Evolutionary conservation across 495 filamentous ascomycete genomes (phyloP), one percentile per base, ranked within the genome.

Genomic region (Neurospora intermedia): DNA sequence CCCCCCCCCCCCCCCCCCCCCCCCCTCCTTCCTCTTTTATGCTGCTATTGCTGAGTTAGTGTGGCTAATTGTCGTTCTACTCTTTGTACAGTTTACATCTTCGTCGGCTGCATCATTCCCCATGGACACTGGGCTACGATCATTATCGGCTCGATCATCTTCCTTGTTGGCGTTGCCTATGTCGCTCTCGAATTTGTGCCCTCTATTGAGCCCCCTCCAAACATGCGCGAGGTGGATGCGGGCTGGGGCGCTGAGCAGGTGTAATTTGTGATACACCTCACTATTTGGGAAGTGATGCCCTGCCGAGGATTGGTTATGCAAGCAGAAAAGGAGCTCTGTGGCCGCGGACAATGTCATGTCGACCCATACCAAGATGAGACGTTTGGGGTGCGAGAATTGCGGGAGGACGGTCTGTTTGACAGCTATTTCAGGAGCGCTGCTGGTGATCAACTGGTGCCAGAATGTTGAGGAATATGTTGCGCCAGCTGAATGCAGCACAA

Each of bases 201-300:
- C 0, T 94, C 90, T 46, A 97, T 99, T 79, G 96, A 99, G 86
- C 95, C 96, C 27, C 96, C 96, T 23, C 91, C 93, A 77, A 99
- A 97, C 85, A 99, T 99, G 96, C 89, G 96, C 81, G 94, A 97
- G 82, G 85, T 84, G 73, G 93, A 96, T 83, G 91, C 88, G 72
- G 90, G 93, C 76, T 97, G 94, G 94, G 94, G 94, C 73, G 92
- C 93, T 69, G 94, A 97, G 85, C 83, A 96, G 85, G 91, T 97
- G 70, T 97, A 91, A 77, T 46, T 18, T 9, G n/a, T n/a, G 39
- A 18, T 46, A 39, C 54, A 66, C 15, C 8, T 31, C 6, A 66
- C 13, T 27, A 15, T 35, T 66, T 38, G 15, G 9, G 27, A 62
- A 62, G 11, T 59, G 20, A 31, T 20, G 11, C 48, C 27, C 11